Evolutionary conservation across 1,284 basidiomycete species (phyloP), one percentile per base, ranked within the genome.

Genomic region (Moesziomyces parantarcticus): DNA sequence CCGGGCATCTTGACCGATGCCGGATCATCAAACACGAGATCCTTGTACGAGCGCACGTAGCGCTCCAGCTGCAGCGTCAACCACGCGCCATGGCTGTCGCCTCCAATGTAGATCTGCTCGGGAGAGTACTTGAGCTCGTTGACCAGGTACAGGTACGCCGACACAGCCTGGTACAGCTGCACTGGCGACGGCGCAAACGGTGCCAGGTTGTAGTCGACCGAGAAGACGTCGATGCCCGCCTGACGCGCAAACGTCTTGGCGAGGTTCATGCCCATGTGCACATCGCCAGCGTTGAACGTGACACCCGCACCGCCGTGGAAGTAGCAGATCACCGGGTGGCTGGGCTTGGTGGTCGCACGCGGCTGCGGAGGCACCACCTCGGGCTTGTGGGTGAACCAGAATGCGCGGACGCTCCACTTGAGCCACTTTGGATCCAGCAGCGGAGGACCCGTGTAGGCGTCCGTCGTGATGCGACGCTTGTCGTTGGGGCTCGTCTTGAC

Each of bases 271-370:
- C 81, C 80, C 76, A 82, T 77, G 60, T 80, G 80, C 32, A 75
- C 20, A 39, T 83, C 81, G 26, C 79, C 81, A 3, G 80, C 80
- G 14, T 69, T 73, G 55, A 83, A 77, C 2, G 79, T 81, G 25
- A 83, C 80, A 22, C 75, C 79, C 4, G 81, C 81, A 7, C 81
- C 81, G 23, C 81, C 81, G 54, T 83, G 79, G 76, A 82, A 80
- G 75, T 79, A 83, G 50, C 80, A 69, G n/a, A 81, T 42, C 34
- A 83, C 80, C 3, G 71, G 72, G 3, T 69, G 40, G 29, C 32
- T 64, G 42, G 55, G 70, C 65, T 45, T 64, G 70, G 62, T 46
- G 47, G 22, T 23, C 22, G 69, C 20, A 11, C 54, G 50, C 16
- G 67, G 69, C 54, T 71, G 61, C 3, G 66, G 58, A 1, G 76